Evolutionary conservation across 192 early-diverging fungal species (phyloP).

Genomic region (Lobosporangium transversale): DNA sequence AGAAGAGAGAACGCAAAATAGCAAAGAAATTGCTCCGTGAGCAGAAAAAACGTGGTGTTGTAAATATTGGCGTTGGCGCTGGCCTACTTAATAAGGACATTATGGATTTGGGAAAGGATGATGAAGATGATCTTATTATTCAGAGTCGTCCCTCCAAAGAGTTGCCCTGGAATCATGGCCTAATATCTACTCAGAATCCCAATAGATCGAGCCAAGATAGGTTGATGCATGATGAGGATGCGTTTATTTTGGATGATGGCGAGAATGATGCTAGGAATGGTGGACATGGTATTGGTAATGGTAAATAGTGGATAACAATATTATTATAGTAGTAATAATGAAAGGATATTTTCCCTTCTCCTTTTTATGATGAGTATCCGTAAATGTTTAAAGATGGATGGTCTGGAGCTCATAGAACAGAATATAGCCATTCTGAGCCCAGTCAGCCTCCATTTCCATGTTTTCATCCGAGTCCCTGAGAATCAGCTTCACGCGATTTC

Average conservation of each 20-base stretch:
- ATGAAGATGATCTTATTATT: background rate
- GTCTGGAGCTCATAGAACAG: slow-evolving; percentile 73
- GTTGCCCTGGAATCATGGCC: slow-evolving; percentile 26
- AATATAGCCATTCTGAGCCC: slow-evolving; percentile 66
- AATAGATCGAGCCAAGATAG: background rate
- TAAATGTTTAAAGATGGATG: slow-evolving; percentile 4
- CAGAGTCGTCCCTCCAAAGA: background rate
- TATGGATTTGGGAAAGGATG: background rate
- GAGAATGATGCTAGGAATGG: slow-evolving; percentile 5
- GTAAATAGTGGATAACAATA: too few relatives aligned
- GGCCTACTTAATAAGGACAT: background rate
- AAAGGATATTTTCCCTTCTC: background rate
- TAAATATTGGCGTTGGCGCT: background rate
- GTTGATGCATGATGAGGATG: slow-evolving; percentile 11
- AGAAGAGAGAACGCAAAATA: slow-evolving; percentile 9
- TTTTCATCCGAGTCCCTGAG: slow-evolving; percentile 22
- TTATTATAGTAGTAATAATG: background rate
- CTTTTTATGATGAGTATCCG: too few relatives aligned
- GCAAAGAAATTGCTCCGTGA: background rate
- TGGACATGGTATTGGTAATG: too few relatives aligned
- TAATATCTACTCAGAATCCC: background rate
- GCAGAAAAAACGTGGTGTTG: background rate
- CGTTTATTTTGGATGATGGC: slow-evolving; percentile 35
- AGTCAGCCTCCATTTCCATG: slow-evolving; percentile 50
- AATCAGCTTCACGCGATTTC: slow-evolving; percentile 56